Conservation (phyloP, 2,329 filamentous ascomycete genomes). For the Phialophora verrucosa region DNA sequence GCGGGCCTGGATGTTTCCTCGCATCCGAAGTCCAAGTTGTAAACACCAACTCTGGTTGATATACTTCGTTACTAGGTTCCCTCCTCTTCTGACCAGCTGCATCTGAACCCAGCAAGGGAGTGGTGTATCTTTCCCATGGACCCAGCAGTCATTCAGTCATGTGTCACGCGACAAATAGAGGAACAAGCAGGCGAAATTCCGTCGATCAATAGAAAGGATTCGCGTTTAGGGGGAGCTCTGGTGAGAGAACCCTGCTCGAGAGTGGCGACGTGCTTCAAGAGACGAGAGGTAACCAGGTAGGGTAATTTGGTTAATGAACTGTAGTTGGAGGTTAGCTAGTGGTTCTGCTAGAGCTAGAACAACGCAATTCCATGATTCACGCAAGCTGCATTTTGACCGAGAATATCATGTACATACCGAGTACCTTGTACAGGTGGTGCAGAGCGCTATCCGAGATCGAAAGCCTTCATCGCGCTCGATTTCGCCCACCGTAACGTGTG, state of each 20-base stretch:
- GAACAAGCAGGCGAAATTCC: neutral
- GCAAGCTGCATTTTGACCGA: neutral
- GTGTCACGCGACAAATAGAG: neutral
- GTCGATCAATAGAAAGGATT: too few species aligned
- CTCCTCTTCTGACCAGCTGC: neutral
- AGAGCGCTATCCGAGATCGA: neutral
- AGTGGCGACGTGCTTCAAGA: neutral
- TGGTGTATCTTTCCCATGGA: neutral
- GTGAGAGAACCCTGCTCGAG: neutral
- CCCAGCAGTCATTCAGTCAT: neutral
- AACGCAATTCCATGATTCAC: neutral
- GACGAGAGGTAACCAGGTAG: neutral
- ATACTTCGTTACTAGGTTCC: neutral
- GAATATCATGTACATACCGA: neutral
- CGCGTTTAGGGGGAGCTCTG: too few species aligned
- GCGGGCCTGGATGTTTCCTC: neutral
- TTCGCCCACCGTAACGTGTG: conserved; percentile 1
- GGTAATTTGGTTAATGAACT: neutral
- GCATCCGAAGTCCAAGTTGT: neutral
- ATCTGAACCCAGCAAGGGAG: neutral
- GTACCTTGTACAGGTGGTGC: neutral
- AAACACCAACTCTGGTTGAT: neutral
- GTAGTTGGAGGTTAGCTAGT: neutral
- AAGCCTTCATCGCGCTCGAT: neutral
- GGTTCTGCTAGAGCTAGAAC: neutral